Evolutionary conservation across 805 yeast genomes (phyloP).

Genomic region (Crinitomyces ghanaensis): DNA sequence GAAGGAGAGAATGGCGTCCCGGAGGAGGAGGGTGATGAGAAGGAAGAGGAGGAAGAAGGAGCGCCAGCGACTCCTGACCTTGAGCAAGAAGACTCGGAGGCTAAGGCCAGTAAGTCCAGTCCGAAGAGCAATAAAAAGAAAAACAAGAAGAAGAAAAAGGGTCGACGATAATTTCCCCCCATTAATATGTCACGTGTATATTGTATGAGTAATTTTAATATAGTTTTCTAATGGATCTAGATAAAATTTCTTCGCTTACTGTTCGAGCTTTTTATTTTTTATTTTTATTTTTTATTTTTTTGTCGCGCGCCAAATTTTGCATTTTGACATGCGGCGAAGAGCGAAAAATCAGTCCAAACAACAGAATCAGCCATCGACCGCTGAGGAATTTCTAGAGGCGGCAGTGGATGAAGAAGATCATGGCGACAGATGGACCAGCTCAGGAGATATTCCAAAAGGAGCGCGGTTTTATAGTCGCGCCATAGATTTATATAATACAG

Average conservation of each 20-base stretch:
- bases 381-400: slow-evolving; percentile 42
- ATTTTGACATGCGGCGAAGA: too few species aligned
- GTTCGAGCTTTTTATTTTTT: too few species aligned
- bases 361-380: slow-evolving; percentile 25
- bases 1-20: slow-evolving; percentile 1
- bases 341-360: too few species aligned
- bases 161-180: too few species aligned
- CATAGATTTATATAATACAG: slow-evolving; percentile 31
- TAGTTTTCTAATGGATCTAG: too few species aligned
- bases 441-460: slow-evolving; percentile 49
- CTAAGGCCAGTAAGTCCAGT: slow-evolving; percentile 6
- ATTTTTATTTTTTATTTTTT: too few species aligned
- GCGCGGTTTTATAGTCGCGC: slow-evolving; percentile 56
- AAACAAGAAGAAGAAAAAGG: slow-evolving; percentile 12
- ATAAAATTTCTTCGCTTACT: too few species aligned
- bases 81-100: slow-evolving; percentile 1
- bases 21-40: slow-evolving; percentile 3
- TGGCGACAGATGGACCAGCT: slow-evolving; percentile 64
- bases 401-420: slow-evolving; percentile 57
- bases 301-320: too few species aligned
- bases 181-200: too few species aligned
- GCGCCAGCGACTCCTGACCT: background rate
- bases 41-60: background rate
- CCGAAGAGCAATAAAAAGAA: slow-evolving; percentile 16
- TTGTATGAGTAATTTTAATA: too few species aligned